Evolutionary conservation across 2,329 filamentous ascomycete genomes (phyloP).

Genomic region (Fusarium caatingaense): DNA sequence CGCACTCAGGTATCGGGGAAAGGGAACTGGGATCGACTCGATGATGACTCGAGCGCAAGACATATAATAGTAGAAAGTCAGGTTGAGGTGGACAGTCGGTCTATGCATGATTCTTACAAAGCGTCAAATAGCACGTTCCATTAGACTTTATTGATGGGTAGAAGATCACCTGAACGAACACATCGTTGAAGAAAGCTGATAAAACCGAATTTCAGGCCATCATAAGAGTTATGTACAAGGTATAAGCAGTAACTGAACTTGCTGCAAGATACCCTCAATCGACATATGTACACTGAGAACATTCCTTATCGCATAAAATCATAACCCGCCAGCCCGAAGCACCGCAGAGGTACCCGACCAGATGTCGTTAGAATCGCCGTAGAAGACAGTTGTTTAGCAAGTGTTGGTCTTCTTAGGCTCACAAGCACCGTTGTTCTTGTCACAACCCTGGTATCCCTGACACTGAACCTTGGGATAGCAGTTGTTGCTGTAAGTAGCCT

Average conservation of each 20-base stretch:
- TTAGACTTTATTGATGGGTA: neutral
- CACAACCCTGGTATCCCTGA: slow-evolving; percentile 48
- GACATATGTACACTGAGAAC: no score
- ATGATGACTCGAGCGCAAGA: slow-evolving; percentile 23
- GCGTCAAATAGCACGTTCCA: neutral
- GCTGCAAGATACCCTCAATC: no score
- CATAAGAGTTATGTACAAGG: no score
- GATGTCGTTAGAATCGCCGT: no score
- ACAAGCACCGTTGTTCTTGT: slow-evolving; percentile 46
- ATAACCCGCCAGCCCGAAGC: no score
- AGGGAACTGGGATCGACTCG: slow-evolving; percentile 20
- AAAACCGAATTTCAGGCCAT: no score
- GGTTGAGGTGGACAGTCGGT: neutral
- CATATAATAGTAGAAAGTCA: slow-evolving; percentile 13
- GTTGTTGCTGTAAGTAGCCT: slow-evolving; percentile 49
- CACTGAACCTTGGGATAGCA: slow-evolving; percentile 46
- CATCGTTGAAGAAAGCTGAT: no score
- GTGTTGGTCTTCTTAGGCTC: slow-evolving; percentile 42
- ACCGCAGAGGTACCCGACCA: no score
- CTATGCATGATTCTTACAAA: neutral
- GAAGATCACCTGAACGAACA: no score
- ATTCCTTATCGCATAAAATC: no score
- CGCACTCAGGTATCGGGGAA: slow-evolving; percentile 9
- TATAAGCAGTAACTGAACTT: no score
- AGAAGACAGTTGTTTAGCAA: neutral